Conservation (phyloP, 2,329 filamentous ascomycete genomes). For the Colletotrichum somersetense region DNA sequence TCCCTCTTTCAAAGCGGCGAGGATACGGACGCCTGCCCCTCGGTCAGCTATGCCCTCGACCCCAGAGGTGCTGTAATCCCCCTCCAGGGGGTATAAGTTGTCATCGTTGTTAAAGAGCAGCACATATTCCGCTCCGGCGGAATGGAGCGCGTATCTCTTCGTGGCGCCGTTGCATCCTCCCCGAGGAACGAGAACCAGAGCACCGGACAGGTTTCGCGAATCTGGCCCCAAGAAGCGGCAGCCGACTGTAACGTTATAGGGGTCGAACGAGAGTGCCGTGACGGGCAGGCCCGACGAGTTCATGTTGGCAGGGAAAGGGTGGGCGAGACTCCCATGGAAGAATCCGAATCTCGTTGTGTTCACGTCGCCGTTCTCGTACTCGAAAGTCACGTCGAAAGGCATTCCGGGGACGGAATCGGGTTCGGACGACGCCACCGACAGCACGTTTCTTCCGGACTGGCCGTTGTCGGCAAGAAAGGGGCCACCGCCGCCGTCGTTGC, state of each 20-base stretch:
- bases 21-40: conserved; percentile 9
- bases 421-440: conserved; percentile 58
- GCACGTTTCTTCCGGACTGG: conserved; percentile 55
- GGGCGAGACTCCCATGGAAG: conserved; percentile 16
- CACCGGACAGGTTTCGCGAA: conserved; percentile 54
- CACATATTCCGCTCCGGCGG: conserved; percentile 55
- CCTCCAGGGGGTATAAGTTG: conserved; percentile 26
- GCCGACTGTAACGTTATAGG: conserved; percentile 48
- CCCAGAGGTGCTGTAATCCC: neutral
- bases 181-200: conserved; percentile 54
- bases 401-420: conserved; percentile 39
- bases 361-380: conserved; percentile 1
- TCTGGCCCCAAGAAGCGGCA: conserved; percentile 54
- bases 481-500: conserved; percentile 57
- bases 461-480: conserved; percentile 56
- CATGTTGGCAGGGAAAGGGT: conserved; percentile 20
- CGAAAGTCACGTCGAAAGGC: conserved; percentile 34
- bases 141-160: conserved; percentile 54
- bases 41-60: conserved; percentile 17
- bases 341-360: conserved; percentile 32
- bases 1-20: conserved; percentile 10
- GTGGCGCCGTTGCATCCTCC: conserved; percentile 37
- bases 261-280: conserved; percentile 45
- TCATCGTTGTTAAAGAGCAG: conserved; percentile 56
- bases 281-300: conserved; percentile 44